These are phyloP conservation scores for Microdochium nivale DNA, from an alignment of 2,329 filamentous ascomycete species.

Conservation along the genomic window DNA sequence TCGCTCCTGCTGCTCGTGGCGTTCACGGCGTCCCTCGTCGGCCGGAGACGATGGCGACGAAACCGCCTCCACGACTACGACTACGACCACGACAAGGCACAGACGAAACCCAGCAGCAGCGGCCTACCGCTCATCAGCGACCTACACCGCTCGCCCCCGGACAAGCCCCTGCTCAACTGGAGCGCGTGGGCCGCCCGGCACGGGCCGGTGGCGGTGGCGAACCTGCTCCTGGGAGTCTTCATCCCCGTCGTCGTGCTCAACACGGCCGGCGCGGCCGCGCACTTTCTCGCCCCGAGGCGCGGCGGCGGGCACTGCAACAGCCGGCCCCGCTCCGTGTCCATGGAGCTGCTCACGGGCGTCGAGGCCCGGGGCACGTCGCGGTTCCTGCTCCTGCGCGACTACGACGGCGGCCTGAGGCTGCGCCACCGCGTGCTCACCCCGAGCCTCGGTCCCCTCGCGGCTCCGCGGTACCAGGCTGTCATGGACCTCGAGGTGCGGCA, in stretches of 20 bases:
- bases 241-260: background rate
- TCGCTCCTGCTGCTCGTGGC: background rate
- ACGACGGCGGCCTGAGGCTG: background rate
- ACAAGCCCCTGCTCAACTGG: background rate
- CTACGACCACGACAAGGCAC: too few species aligned
- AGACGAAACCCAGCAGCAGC: too few species aligned
- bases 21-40: background rate
- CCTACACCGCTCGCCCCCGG: background rate
- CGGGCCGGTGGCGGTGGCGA: background rate
- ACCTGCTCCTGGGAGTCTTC: background rate
- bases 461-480: background rate
- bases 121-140: background rate
- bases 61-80: background rate
- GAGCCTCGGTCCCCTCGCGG: background rate
- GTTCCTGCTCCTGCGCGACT: slow-evolving; percentile 1
- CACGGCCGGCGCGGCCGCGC: background rate
- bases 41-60: background rate
- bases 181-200: background rate
- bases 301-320: background rate
- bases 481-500: slow-evolving; percentile 1
- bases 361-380: background rate
- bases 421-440: slow-evolving; percentile 1
- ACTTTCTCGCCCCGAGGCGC: background rate
- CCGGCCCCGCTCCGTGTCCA: background rate
- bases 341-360: background rate